Percentiles rank a stretch among this genome's conserved stretches.
phyloP scores from a whole-genome alignment of 192 early-diverging fungal species.

The Linnemannia schmuckeri region DNA sequence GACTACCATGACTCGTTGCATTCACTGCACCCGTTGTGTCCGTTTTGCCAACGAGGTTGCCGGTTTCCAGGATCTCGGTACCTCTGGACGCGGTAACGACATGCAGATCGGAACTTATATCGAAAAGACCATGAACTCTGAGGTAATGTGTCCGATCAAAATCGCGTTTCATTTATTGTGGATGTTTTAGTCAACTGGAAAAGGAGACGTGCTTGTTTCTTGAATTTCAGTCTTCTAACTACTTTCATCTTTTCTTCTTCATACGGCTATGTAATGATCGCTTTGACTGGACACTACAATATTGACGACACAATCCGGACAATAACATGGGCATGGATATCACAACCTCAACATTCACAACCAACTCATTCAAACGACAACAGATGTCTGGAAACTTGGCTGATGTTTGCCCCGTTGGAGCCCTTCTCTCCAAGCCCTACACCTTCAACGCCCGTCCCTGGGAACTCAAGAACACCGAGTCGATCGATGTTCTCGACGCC shows the following conservation, averaged over 20 bases:
- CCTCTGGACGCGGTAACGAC: constrained; percentile 95
- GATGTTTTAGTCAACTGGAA: background rate
- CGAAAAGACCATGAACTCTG: constrained; percentile 86
- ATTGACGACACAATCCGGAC: background rate
- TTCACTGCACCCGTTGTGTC: constrained; percentile 99
- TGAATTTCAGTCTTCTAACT: background rate
- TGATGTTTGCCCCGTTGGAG: constrained; percentile 98
- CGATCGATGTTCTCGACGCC: constrained; percentile 95
- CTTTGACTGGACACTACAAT: background rate
- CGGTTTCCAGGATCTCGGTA: constrained; percentile 94
- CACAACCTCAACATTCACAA: background rate
- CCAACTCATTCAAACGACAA: background rate
- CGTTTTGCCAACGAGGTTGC: constrained; percentile 99
- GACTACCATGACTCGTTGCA: constrained; percentile 98
- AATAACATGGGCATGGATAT: background rate
- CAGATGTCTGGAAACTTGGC: constrained; percentile 96
- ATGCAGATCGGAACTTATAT: constrained; percentile 99
- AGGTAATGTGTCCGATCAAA: constrained; percentile 55
- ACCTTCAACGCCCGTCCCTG: constrained; percentile 94
- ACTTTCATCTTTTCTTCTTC: background rate
- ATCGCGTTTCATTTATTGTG: background rate
- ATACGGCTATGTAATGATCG: background rate
- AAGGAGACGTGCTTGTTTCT: background rate
- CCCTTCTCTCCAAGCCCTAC: constrained; percentile 97
- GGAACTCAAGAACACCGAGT: constrained; percentile 97